These are phyloP conservation scores for Zymoseptoria crescenta DNA, from an alignment of 2,329 filamentous ascomycete genomes.

Conservation along the genomic window DNA sequence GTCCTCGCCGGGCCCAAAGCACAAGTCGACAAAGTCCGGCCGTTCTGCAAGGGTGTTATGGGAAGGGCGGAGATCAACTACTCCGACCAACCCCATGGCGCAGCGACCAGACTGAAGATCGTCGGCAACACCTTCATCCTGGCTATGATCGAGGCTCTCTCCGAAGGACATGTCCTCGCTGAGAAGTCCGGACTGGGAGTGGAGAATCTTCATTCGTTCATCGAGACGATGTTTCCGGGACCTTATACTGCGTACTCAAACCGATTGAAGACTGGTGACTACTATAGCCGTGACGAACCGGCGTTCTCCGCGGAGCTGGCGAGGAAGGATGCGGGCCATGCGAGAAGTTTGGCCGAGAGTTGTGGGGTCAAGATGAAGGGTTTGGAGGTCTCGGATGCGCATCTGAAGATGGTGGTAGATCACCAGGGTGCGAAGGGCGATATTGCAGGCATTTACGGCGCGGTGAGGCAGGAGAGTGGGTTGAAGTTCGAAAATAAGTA, in stretches of 20 bases:
- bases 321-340: conserved; percentile 73
- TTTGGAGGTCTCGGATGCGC: conserved; percentile 59
- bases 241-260: conserved; percentile 67
- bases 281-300: conserved; percentile 67
- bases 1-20: conserved; percentile 60
- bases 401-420: conserved; percentile 62
- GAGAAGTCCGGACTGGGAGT: conserved; percentile 72
- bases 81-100: conserved; percentile 58
- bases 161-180: conserved; percentile 69
- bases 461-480: conserved; percentile 64
- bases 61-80: conserved; percentile 63
- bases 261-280: conserved; percentile 68
- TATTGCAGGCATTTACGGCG: conserved; percentile 75
- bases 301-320: conserved; percentile 76
- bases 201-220: conserved; percentile 61
- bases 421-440: conserved; percentile 65
- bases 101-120: conserved; percentile 66
- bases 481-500: conserved; percentile 55
- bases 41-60: conserved; percentile 67
- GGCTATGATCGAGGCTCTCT: conserved; percentile 71
- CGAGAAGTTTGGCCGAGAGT: conserved; percentile 55
- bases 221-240: conserved; percentile 67
- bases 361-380: conserved; percentile 57
- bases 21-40: conserved; percentile 56
- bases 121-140: conserved; percentile 82